A percentile compares a stretch with the other conserved stretches of the same genome.
Conservation (phyloP, 2,329 filamentous ascomycete genomes). For the Mollisiaceae sp. region DNA sequence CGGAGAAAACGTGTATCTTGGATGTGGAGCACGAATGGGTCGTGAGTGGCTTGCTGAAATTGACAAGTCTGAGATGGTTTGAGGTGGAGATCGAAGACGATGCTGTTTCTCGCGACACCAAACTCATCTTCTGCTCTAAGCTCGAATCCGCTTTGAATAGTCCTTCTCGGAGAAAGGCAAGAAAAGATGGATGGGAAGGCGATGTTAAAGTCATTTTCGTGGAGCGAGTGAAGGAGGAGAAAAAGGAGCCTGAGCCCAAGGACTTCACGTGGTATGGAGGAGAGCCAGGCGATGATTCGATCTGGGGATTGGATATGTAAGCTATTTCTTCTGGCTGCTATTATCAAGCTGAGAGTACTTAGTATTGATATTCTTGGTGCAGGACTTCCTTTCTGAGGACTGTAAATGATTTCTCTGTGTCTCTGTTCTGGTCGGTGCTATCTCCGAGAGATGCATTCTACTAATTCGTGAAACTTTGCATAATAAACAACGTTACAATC, state of each 20-base stretch:
- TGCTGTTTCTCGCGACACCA: conserved; percentile 15
- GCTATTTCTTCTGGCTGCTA: neutral
- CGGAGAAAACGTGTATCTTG: conserved; percentile 14
- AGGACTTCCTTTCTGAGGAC: neutral
- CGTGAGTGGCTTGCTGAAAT: conserved; percentile 14
- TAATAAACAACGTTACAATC: too few relatives aligned
- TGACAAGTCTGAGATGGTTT: conserved; percentile 20
- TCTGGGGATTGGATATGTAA: conserved; percentile 21
- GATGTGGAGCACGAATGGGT: conserved; percentile 27
- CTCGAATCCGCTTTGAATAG: conserved; percentile 15
- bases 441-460: conserved; percentile 1
- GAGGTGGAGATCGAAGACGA: conserved; percentile 32
- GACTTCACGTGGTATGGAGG: conserved; percentile 22
- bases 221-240: conserved; percentile 13
- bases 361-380: neutral
- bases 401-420: neutral
- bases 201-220: conserved; percentile 22
- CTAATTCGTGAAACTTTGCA: neutral
- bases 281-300: conserved; percentile 20
- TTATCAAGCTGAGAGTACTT: neutral
- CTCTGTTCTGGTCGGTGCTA: neutral
- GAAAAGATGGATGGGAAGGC: conserved; percentile 8
- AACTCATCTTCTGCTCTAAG: conserved; percentile 26
- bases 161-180: neutral
- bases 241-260: neutral